These are phyloP conservation scores for Camellia lanceoleosa DNA, from an alignment of 148 eudicot genomes.

Conservation along the genomic window DNA sequence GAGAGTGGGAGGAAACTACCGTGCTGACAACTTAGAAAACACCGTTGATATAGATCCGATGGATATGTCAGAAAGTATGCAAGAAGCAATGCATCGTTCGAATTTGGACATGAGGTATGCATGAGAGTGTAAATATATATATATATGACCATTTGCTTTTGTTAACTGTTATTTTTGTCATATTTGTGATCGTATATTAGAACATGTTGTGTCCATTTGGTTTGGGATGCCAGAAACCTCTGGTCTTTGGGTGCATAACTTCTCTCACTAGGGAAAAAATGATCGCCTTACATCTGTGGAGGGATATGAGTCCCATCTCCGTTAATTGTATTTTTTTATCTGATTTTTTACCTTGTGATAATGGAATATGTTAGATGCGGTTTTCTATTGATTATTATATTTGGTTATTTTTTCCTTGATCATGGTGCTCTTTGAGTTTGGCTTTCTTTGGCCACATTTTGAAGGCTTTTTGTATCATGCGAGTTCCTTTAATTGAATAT, in stretches of 20 bases:
- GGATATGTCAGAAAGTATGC: constrained; percentile 97
- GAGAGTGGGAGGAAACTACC: constrained; percentile 42
- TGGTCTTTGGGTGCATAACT: neutral
- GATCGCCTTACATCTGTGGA: neutral
- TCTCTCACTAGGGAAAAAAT: neutral
- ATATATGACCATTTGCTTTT: neutral
- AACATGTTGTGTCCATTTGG: constrained; percentile 1
- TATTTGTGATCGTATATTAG: neutral
- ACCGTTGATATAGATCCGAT: constrained; percentile 73
- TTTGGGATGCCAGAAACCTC: constrained; percentile 12
- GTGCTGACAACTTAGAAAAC: constrained; percentile 29
- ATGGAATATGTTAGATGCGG: neutral
- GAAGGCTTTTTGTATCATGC: constrained; percentile 9
- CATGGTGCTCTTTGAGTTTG: neutral
- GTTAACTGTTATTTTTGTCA: neutral
- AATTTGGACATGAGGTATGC: constrained; percentile 93
- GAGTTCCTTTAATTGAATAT: constrained; percentile 2
- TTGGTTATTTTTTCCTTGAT: neutral
- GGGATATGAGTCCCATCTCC: neutral
- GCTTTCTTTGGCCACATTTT: constrained; percentile 2
- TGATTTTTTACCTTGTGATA: neutral
- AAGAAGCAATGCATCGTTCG: constrained; percentile 95
- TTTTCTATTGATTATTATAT: no score
- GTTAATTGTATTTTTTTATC: neutral
- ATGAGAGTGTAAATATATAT: constrained; percentile 42